Evolutionary conservation across 441 rosid genomes (phyloP).

Genomic region (Aquilaria agallochum): DNA sequence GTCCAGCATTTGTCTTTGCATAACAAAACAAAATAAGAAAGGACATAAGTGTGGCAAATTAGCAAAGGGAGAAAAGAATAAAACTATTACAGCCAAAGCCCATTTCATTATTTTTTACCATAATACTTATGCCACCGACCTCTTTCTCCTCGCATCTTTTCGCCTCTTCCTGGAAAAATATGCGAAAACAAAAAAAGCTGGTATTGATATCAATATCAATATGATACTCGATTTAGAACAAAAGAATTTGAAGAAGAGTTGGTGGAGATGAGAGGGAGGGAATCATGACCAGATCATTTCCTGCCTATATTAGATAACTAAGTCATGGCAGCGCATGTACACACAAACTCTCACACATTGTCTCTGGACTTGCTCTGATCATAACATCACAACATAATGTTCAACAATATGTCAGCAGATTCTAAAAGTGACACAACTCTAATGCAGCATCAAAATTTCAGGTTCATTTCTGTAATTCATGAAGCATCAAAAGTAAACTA

Average conservation of each 20-base stretch:
- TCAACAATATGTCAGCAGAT: too few relatives aligned
- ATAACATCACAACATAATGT: too few relatives aligned
- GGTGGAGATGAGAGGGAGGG: slow-evolving; percentile 1
- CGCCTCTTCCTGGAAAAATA: slow-evolving; percentile 15
- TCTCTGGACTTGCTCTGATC: too few relatives aligned
- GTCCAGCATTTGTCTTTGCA: neutral
- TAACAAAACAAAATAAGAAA: slow-evolving; percentile 1
- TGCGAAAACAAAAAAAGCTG: neutral
- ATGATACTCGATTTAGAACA: neutral
- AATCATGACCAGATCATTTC: slow-evolving; percentile 4
- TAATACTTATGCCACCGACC: slow-evolving; percentile 7
- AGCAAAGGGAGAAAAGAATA: neutral
- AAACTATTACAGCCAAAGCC: neutral
- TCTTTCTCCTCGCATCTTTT: slow-evolving; percentile 12
- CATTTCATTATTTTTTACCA: slow-evolving; percentile 7
- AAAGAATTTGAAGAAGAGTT: neutral
- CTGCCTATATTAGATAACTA: neutral
- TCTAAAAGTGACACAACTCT: too few relatives aligned
- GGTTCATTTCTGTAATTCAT: too few relatives aligned
- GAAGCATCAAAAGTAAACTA: too few relatives aligned
- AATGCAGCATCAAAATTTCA: too few relatives aligned
- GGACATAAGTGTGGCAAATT: slow-evolving; percentile 6
- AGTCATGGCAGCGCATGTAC: too few relatives aligned
- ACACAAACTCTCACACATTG: too few relatives aligned
- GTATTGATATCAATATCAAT: neutral